Evolutionary conservation across 2,329 filamentous ascomycete genomes (phyloP).

Genomic region (Venturia effusa): DNA sequence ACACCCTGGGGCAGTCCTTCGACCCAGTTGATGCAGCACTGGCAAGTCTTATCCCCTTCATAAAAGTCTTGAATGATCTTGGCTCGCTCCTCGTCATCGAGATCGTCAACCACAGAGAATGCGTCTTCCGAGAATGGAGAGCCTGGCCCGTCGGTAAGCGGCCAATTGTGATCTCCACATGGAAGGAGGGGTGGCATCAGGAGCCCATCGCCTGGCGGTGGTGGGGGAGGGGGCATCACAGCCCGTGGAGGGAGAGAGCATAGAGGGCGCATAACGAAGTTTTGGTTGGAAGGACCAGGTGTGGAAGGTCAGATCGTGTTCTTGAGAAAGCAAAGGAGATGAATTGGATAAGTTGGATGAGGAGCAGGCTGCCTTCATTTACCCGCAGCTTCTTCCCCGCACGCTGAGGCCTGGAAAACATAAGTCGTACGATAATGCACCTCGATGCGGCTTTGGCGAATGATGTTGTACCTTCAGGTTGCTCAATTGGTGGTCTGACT

Average conservation of each 20-base stretch:
- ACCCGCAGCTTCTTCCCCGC: background rate
- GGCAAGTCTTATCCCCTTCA: background rate
- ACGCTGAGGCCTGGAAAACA: background rate
- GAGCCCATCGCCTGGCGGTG: background rate
- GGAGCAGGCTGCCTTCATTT: background rate
- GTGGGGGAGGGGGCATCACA: background rate
- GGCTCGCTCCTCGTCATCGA: background rate
- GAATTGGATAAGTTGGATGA: background rate
- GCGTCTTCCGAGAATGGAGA: background rate
- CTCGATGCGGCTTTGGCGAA: background rate
- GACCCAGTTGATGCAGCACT: slow-evolving; percentile 1
- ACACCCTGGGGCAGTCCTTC: background rate
- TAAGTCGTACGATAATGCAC: background rate
- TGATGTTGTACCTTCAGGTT: background rate
- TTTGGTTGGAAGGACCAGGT: background rate
- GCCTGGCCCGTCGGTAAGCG: background rate
- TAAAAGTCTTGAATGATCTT: background rate
- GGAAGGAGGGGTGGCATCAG: background rate
- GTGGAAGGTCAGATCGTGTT: no score
- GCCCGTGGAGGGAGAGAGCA: background rate
- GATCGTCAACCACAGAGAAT: background rate
- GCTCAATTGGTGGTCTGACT: background rate
- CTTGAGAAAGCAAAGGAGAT: background rate
- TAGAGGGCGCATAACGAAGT: background rate
- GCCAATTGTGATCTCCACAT: background rate